A percentile compares a stretch with the other conserved stretches of the same genome.
Conservation (phyloP, 176 grass and related monocot genomes). For the sorghum (Sorghum bicolor) region Sorghum_bicolor_NCBIv3 NC_012877.2:5456001-5456500, state of each 20-base stretch:
- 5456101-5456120: conserved; percentile 55
- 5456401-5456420: conserved; percentile 19
- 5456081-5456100: conserved; percentile 41
- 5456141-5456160: conserved; percentile 57
- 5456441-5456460: neutral
- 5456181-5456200: conserved; percentile 46
- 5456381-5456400: conserved; percentile 28
- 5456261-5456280: conserved; percentile 47
- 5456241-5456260: conserved; percentile 30
- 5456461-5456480: neutral
- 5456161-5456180: conserved; percentile 47
- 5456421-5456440: conserved; percentile 57
- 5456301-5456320: conserved; percentile 38
- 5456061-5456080: conserved; percentile 24
- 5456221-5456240: conserved; percentile 38
- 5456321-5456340: conserved; percentile 29
- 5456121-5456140: conserved; percentile 42
- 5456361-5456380: conserved; percentile 31
- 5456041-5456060: conserved; percentile 86
- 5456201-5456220: neutral
- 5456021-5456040: conserved; percentile 40
- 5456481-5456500: too few species aligned
- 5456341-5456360: conserved; percentile 38
- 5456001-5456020: conserved; percentile 8
- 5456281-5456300: conserved; percentile 57